phyloP scores from a whole-genome alignment of 306 rosid genomes.

The Gleditsia sinensis region DNA sequence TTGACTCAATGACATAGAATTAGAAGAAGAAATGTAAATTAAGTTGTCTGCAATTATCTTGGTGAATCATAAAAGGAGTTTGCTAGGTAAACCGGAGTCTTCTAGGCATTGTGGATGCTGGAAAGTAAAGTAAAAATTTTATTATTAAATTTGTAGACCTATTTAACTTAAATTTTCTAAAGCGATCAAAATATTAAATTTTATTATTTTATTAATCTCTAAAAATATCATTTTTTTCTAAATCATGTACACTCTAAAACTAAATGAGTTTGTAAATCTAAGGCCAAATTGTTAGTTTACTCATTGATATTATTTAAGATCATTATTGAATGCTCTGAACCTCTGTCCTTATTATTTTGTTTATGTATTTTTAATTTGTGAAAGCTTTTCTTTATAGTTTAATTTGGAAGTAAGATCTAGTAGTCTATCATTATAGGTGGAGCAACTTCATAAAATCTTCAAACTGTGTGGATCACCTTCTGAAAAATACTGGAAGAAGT shows the following conservation, averaged over 20 bases:
- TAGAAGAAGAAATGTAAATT: slow-evolving; percentile 5
- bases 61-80: slow-evolving; percentile 14
- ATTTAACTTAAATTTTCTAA: too few species aligned
- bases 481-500: too few species aligned
- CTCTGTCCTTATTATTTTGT: neutral
- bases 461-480: slow-evolving; percentile 95
- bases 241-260: too few species aligned
- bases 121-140: too few species aligned
- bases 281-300: too few species aligned
- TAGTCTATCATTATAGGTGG: slow-evolving; percentile 57
- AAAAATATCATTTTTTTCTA: too few species aligned
- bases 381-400: slow-evolving; percentile 22
- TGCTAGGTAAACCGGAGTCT: slow-evolving; percentile 10
- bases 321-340: neutral
- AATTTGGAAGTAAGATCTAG: slow-evolving; percentile 24
- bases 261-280: too few species aligned
- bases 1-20: slow-evolving; percentile 15
- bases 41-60: slow-evolving; percentile 26
- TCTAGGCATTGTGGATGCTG: neutral
- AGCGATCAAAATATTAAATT: too few species aligned
- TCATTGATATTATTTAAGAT: neutral
- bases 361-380: neutral
- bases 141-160: too few species aligned
- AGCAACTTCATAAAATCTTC: slow-evolving; percentile 87
- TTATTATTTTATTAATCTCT: too few species aligned